phyloP scores from a whole-genome alignment of 2,329 filamentous ascomycete genomes.

The Xylariaceae sp. region DNA sequence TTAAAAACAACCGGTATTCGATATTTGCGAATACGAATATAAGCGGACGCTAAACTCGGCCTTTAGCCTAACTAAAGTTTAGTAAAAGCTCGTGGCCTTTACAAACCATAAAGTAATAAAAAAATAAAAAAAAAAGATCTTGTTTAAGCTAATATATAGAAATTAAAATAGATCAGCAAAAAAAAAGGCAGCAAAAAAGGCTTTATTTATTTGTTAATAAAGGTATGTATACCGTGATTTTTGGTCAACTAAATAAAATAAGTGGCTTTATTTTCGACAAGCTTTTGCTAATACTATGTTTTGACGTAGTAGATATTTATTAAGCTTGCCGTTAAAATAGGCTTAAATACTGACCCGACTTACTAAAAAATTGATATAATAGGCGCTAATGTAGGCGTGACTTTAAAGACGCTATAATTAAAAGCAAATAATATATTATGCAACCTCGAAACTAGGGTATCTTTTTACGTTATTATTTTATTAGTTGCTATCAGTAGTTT shows the following conservation, averaged over 20 bases:
- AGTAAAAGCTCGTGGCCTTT: background rate
- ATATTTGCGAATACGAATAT: background rate
- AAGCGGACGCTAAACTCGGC: background rate
- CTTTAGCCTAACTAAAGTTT: background rate
- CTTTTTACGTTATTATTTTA: background rate
- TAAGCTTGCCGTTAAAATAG: background rate
- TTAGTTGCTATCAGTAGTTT: background rate
- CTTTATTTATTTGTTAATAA: background rate
- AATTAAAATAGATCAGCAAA: background rate
- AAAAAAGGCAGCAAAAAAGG: background rate
- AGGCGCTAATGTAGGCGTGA: background rate
- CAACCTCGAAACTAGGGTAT: background rate
- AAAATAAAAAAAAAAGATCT: background rate
- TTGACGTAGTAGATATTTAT: slow-evolving; percentile 1
- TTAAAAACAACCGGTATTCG: background rate
- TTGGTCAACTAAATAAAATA: background rate
- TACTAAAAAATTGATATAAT: slow-evolving; percentile 1
- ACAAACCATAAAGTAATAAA: background rate
- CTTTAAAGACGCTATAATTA: background rate
- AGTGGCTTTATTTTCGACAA: background rate
- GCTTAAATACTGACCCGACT: background rate
- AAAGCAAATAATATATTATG: background rate
- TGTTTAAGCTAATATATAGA: background rate
- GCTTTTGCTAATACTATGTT: background rate
- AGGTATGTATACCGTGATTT: background rate